phyloP scores from a whole-genome alignment of 139 green algal genomes.

The Asterochloris erici region DNA sequence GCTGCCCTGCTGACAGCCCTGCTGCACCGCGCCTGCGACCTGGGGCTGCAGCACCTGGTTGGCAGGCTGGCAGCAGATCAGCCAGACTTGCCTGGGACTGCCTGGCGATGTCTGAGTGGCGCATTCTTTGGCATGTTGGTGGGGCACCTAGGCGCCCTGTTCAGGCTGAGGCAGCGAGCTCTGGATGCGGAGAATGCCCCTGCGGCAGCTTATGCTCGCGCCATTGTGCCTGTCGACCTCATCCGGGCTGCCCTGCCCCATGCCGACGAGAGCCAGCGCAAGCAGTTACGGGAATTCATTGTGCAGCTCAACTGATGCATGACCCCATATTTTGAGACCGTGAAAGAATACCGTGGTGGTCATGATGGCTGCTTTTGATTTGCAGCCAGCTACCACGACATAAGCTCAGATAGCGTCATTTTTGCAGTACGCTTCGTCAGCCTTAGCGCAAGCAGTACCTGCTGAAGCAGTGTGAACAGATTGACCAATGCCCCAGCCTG shows the following conservation, averaged over 20 bases:
- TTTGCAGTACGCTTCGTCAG: too few relatives aligned
- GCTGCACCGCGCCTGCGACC: constrained; percentile 21
- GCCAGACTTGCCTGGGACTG: not conserved
- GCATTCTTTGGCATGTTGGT: constrained; percentile 29
- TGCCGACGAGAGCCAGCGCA: constrained; percentile 23
- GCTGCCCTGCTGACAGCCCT: constrained; percentile 11
- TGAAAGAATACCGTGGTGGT: not conserved
- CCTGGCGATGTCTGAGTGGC: constrained; percentile 27
- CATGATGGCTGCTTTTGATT: not conserved
- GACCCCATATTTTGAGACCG: not conserved
- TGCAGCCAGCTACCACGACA: not conserved
- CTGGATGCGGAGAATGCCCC: constrained; percentile 21
- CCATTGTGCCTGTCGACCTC: constrained; percentile 33
- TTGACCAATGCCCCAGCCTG: too few relatives aligned
- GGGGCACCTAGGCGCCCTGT: constrained; percentile 34
- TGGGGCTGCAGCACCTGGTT: constrained; percentile 2
- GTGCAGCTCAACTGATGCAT: not conserved
- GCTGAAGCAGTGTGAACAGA: too few relatives aligned
- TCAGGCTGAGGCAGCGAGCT: constrained; percentile 14
- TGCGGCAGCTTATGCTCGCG: constrained; percentile 21
- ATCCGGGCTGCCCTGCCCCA: constrained; percentile 36
- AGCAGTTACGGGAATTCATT: constrained; percentile 18
- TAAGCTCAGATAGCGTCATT: too few relatives aligned
- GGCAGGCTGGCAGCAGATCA: not conserved
- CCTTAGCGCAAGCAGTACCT: too few relatives aligned